phyloP scores from a whole-genome alignment of 2,329 filamentous ascomycete genomes.

The Ceratocystis smalleyi region DNA sequence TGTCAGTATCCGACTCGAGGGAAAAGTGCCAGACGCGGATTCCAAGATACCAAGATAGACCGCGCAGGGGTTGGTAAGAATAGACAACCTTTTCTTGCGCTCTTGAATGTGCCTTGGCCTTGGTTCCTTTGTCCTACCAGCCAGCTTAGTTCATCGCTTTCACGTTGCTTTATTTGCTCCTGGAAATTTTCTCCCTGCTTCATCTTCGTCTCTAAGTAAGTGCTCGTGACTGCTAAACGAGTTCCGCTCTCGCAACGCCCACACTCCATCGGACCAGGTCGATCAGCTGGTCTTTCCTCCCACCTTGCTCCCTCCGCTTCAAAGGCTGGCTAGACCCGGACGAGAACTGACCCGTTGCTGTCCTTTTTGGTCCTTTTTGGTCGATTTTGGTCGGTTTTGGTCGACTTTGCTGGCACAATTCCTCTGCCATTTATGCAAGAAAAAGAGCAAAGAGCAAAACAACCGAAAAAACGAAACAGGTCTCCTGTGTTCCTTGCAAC shows the following conservation, averaged over 20 bases:
- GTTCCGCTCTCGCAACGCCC: too few relatives aligned
- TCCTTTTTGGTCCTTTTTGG: neutral
- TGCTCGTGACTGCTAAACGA: neutral
- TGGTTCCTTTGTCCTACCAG: neutral
- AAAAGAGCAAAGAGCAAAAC: neutral
- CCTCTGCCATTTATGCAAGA: neutral
- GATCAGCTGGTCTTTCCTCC: neutral
- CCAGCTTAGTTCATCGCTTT: neutral
- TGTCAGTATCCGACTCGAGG: neutral
- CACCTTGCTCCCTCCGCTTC: neutral
- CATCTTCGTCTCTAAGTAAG: neutral
- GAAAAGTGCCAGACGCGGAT: neutral
- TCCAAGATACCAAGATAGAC: too few relatives aligned
- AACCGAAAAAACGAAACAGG: too few relatives aligned
- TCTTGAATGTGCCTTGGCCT: too few relatives aligned
- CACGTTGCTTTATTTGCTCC: neutral
- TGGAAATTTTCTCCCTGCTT: neutral
- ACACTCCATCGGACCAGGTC: neutral
- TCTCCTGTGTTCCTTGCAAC: neutral
- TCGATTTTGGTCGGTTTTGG: neutral
- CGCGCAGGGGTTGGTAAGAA: neutral
- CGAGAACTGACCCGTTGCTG: neutral
- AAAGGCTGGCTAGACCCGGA: neutral
- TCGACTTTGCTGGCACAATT: neutral
- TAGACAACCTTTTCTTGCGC: neutral